Percentiles rank a stretch among this genome's conserved stretches.
Evolutionary conservation across 129 eudicot genomes (phyloP).

Genomic region (Escallonia rubra): DNA sequence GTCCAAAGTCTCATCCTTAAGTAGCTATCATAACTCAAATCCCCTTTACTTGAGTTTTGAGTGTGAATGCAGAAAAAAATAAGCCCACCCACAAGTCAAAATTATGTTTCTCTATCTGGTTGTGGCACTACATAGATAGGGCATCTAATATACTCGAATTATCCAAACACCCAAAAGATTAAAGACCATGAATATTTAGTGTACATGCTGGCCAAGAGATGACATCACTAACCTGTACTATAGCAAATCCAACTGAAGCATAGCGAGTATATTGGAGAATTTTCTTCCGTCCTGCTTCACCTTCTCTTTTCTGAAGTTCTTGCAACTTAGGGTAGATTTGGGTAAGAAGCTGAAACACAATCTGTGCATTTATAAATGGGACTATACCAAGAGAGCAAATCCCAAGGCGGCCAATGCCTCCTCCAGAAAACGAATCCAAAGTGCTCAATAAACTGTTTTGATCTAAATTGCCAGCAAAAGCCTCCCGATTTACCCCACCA

Average conservation of each 20-base stretch:
- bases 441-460: slow-evolving; percentile 79
- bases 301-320: slow-evolving; percentile 96
- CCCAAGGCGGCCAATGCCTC: slow-evolving; percentile 97
- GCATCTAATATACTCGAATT: too few relatives aligned
- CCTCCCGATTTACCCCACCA: slow-evolving; percentile 97
- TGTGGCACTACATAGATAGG: too few relatives aligned
- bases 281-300: slow-evolving; percentile 96
- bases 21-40: too few relatives aligned
- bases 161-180: too few relatives aligned
- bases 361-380: slow-evolving; percentile 96
- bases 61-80: too few relatives aligned
- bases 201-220: neutral
- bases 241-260: slow-evolving; percentile 98
- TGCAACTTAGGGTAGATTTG: slow-evolving; percentile 96
- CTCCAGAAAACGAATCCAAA: slow-evolving; percentile 98
- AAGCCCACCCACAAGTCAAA: too few relatives aligned
- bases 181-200: neutral
- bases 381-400: slow-evolving; percentile 98
- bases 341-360: slow-evolving; percentile 91
- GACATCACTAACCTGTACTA: slow-evolving; percentile 68
- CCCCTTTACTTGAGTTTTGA: too few relatives aligned
- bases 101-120: too few relatives aligned
- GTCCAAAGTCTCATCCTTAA: too few relatives aligned
- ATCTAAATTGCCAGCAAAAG: slow-evolving; percentile 91
- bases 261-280: slow-evolving; percentile 91